These are phyloP conservation scores for Phialemonium atrogriseum DNA, from an alignment of 2,329 filamentous ascomycete genomes.

Conservation along the genomic window DNA sequence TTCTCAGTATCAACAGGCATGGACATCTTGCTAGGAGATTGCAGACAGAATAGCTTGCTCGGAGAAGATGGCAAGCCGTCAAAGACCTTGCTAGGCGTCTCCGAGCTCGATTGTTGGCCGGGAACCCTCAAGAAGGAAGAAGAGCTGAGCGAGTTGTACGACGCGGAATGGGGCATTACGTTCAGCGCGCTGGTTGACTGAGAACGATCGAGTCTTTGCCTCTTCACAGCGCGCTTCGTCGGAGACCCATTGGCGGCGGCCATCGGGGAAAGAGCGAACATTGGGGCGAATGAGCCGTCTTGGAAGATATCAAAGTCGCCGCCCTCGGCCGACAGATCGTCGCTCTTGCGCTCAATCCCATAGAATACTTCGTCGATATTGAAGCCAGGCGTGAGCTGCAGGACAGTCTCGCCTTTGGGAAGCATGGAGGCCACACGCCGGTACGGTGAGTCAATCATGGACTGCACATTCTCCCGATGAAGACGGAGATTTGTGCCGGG, in stretches of 20 bases:
- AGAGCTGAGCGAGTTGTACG: constrained; percentile 42
- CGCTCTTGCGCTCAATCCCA: constrained; percentile 34
- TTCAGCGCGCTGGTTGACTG: constrained; percentile 53
- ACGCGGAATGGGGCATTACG: constrained; percentile 47
- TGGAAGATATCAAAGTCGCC: constrained; percentile 57
- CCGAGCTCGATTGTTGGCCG: constrained; percentile 28
- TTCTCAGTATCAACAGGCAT: constrained; percentile 29
- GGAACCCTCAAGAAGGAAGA: constrained; percentile 43
- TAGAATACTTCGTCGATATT: constrained; percentile 50
- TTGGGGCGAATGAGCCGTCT: constrained; percentile 27
- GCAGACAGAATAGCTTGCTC: constrained; percentile 36
- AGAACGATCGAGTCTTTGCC: constrained; percentile 55
- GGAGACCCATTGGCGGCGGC: constrained; percentile 53
- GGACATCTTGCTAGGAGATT: constrained; percentile 28
- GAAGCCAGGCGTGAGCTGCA: constrained; percentile 61
- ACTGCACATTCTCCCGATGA: constrained; percentile 74
- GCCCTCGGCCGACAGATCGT: constrained; percentile 40
- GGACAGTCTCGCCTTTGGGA: constrained; percentile 38
- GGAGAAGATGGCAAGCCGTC: constrained; percentile 49
- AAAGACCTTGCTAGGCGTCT: constrained; percentile 51
- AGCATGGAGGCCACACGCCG: constrained; percentile 32
- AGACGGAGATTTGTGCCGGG: constrained; percentile 87
- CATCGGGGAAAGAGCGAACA: constrained; percentile 24
- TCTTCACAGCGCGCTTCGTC: constrained; percentile 53
- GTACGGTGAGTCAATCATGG: constrained; percentile 73